phyloP scores from a whole-genome alignment of 2,329 filamentous ascomycete genomes.

The Ophiostoma angusticollis region DNA sequence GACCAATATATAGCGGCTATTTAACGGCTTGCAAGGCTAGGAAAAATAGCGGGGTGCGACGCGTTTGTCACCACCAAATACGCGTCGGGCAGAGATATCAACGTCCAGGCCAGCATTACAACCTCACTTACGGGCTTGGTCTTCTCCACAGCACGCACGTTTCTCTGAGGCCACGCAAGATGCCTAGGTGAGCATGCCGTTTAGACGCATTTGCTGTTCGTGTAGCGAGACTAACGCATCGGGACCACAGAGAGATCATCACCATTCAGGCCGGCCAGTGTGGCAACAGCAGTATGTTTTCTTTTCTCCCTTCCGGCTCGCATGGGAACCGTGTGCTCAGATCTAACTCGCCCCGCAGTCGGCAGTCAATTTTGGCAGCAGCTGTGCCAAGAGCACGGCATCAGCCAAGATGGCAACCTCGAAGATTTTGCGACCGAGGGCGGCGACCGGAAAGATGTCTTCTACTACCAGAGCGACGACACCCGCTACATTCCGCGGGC shows the following conservation, averaged over 20 bases:
- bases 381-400: conserved; percentile 93
- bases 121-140: conserved; percentile 1
- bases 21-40: too few species aligned
- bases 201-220: not conserved
- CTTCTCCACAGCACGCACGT: not conserved
- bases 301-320: not conserved
- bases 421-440: conserved; percentile 97
- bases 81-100: too few species aligned
- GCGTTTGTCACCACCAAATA: too few species aligned
- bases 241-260: conserved; percentile 73
- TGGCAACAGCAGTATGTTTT: conserved; percentile 87
- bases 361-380: conserved; percentile 99
- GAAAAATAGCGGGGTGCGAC: too few species aligned
- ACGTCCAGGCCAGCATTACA: too few species aligned
- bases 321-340: too few species aligned
- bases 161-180: conserved; percentile 10
- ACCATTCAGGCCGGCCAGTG: conserved; percentile 98
- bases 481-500: conserved; percentile 95
- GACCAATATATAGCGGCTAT: too few species aligned
- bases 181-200: conserved; percentile 24
- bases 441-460: conserved; percentile 95
- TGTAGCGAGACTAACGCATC: not conserved
- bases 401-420: conserved; percentile 92
- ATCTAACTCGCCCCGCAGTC: too few species aligned
- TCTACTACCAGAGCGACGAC: conserved; percentile 99